Evolutionary conservation across 2,329 filamentous ascomycete genomes (phyloP).

Genomic region (Colletotrichum echinochloae): DNA sequence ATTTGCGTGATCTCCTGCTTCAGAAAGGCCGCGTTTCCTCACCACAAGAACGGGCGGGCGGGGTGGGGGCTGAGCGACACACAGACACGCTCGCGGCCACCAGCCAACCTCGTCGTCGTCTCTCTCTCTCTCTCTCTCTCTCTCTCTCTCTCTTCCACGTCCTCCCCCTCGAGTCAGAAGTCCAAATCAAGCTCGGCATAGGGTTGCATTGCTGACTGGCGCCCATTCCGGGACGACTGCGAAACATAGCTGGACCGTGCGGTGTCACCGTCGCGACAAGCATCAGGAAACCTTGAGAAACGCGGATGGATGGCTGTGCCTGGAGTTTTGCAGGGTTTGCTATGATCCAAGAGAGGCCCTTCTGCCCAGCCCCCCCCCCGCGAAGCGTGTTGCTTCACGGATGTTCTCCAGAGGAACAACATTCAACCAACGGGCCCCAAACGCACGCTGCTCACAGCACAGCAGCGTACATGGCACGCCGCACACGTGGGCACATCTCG

Average conservation of each 20-base stretch:
- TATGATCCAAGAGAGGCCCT: neutral
- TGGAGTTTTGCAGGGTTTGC: conserved; percentile 10
- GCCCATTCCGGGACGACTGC: conserved; percentile 17
- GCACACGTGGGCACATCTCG: neutral
- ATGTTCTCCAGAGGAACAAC: conserved; percentile 16
- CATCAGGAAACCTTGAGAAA: neutral
- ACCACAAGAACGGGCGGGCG: neutral
- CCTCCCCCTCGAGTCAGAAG: too few species aligned
- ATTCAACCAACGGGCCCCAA: neutral
- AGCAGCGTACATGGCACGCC: neutral
- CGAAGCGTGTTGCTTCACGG: conserved; percentile 1
- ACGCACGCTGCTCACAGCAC: conserved; percentile 10
- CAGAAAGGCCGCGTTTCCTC: neutral
- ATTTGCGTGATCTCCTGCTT: neutral
- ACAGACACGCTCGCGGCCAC: too few species aligned
- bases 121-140: neutral
- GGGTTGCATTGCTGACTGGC: conserved; percentile 26
- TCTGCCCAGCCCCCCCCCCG: neutral
- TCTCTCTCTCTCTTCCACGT: neutral
- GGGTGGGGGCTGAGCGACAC: neutral
- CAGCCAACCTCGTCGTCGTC: neutral
- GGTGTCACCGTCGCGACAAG: conserved; percentile 11
- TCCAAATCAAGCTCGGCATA: neutral
- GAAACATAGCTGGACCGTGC: conserved; percentile 31
- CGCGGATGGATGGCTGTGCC: neutral